phyloP scores from a whole-genome alignment of 352 stramenopile genomes.

The Paralagenidium karlingii region DNA sequence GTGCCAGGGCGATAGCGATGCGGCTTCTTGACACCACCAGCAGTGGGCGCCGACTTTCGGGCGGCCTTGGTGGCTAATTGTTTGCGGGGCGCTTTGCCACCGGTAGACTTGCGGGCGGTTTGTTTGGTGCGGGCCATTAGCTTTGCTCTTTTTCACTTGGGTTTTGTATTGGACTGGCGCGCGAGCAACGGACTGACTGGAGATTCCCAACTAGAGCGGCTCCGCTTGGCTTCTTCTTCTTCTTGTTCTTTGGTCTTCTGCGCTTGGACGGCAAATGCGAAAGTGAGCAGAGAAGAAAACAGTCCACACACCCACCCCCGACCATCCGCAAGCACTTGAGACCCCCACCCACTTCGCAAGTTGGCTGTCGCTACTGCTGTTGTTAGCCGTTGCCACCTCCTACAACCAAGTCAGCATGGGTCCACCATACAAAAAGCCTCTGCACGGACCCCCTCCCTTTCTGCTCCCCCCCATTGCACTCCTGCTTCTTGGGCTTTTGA shows the following conservation, averaged over 20 bases:
- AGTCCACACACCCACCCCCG: too few species aligned
- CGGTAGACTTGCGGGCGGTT: slow-evolving; percentile 92
- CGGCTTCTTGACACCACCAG: slow-evolving; percentile 87
- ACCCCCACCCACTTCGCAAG: too few species aligned
- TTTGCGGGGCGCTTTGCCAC: slow-evolving; percentile 90
- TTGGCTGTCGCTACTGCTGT: too few species aligned
- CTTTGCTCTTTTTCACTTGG: slow-evolving; percentile 6
- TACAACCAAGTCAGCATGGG: too few species aligned
- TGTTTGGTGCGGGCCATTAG: slow-evolving; percentile 94
- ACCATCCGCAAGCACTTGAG: too few species aligned
- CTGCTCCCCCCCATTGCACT: too few species aligned
- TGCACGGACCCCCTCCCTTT: too few species aligned
- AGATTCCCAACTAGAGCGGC: too few species aligned
- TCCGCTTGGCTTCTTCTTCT: not conserved
- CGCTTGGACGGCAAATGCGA: slow-evolving; percentile 24
- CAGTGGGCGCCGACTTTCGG: slow-evolving; percentile 86
- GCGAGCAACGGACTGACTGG: too few species aligned
- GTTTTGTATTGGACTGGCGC: not conserved
- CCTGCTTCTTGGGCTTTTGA: too few species aligned
- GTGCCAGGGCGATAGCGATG: slow-evolving; percentile 71
- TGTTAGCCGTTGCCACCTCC: too few species aligned
- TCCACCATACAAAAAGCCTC: too few species aligned
- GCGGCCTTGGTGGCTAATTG: slow-evolving; percentile 89
- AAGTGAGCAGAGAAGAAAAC: slow-evolving; percentile 14
- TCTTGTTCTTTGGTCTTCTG: slow-evolving; percentile 9